Conservation (phyloP, 108 stramenopile species). For the Pinguiococcus pyrenoidosus region DNA sequence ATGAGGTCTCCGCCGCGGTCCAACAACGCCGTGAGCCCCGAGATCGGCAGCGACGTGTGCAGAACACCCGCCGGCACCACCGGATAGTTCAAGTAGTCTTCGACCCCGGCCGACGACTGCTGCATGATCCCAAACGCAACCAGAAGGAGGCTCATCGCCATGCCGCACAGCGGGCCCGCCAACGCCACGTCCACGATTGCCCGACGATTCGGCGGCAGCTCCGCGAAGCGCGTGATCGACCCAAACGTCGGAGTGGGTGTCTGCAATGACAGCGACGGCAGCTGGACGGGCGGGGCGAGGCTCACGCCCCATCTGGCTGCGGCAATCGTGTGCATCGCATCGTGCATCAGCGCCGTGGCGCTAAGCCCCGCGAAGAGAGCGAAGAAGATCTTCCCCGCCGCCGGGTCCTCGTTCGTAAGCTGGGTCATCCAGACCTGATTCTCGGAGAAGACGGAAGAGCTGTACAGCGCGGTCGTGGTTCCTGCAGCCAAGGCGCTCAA, state of each 20-base stretch:
- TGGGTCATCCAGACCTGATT: no score
- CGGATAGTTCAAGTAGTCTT: background rate
- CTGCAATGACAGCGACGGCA: background rate
- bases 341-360: no score
- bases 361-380: no score
- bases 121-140: background rate
- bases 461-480: no score
- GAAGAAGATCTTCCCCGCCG: no score
- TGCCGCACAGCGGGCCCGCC: constrained; percentile 2
- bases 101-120: background rate
- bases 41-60: background rate
- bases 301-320: background rate
- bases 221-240: background rate
- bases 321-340: background rate
- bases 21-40: background rate
- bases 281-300: background rate
- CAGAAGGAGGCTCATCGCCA: background rate
- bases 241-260: background rate
- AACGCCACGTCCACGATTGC: background rate
- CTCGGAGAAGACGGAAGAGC: no score
- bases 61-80: background rate
- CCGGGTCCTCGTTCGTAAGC: no score
- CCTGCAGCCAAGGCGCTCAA: no score
- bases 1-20: background rate
- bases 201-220: background rate